Base-by-base conservation (phyloP, 495 filamentous ascomycete species). In the Gamarada debralockiae region DNA sequence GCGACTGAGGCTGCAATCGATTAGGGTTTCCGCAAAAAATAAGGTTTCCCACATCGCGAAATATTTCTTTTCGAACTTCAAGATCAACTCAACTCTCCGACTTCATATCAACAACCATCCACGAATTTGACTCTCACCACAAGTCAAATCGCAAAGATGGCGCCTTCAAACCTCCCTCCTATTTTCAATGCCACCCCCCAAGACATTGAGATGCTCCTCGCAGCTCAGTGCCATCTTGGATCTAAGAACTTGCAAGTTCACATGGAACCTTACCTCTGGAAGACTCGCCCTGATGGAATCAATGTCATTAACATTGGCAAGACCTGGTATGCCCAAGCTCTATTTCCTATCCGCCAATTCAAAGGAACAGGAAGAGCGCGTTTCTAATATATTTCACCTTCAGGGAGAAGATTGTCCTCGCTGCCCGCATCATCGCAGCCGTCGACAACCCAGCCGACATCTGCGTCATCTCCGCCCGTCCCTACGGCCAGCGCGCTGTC, bases 181-280 rank as follows among this genome's bases (percentile, higher is more conserved):
- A 82, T 84, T 60, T 95, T 97, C 88, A 73, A 76, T 70, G 74
- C 77, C 60, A 81, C 78, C 50, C 74, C 73, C 58, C 67, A 73
- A 75, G 93, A 98, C 81, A 95, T 98, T 79, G 93, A 98, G 87
- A 95, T 92, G 89, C 88, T 98, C 61, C 86, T 98, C 48, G 86
- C 90, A 66, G 93, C 93, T 68, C 91, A 97, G 76, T 86, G 82
- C 74, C 93, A 98, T 78, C 83, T 98, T 59, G 93, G 93, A 70
- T 91, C 87, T 77, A 98, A 98, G 86, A 98, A 98, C 81, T 68
- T 97, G 60, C 91, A 96, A 79, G 78, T 93, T 67, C 90, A 97
- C 78, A 97, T 97, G 93, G 91, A 97, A 78, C 90, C 93, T 60
- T 98, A 98, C 79, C 84, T 98, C 66, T 97, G 90, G 91, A 98